Percentiles rank a stretch among this genome's conserved stretches.
phyloP scores from a whole-genome alignment of 495 filamentous ascomycete genomes.

The Penicillium pulvis region DNA sequence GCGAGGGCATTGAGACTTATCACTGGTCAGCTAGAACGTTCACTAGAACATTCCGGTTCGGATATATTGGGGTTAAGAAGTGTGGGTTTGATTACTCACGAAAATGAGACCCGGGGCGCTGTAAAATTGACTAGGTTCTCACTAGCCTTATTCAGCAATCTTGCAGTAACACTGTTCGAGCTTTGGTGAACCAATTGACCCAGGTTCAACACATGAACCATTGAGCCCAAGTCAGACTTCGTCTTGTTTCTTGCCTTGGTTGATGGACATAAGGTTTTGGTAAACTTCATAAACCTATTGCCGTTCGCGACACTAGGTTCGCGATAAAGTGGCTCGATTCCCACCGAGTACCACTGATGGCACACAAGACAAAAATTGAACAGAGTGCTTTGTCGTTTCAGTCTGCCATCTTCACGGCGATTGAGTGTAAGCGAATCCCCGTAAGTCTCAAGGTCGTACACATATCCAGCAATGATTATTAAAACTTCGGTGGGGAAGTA shows the following conservation, averaged over 20 bases:
- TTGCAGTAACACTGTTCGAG: constrained; percentile 63
- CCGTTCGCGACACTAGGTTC: constrained; percentile 50
- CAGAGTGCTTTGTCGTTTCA: constrained; percentile 45
- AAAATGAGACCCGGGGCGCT: constrained; percentile 66
- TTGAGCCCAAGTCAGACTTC: constrained; percentile 51
- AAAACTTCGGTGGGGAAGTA: constrained; percentile 57
- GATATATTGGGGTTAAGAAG: neutral
- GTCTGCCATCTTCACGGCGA: neutral
- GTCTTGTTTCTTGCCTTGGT: constrained; percentile 48
- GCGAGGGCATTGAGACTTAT: constrained; percentile 61
- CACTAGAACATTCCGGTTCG: neutral
- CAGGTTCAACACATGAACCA: constrained; percentile 62
- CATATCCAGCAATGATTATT: constrained; percentile 41
- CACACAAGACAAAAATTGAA: constrained; percentile 59
- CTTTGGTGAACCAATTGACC: constrained; percentile 64
- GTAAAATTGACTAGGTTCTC: constrained; percentile 59
- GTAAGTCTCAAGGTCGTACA: constrained; percentile 4
- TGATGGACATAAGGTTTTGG: constrained; percentile 63
- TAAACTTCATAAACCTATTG: constrained; percentile 59
- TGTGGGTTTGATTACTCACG: constrained; percentile 7
- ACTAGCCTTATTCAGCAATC: constrained; percentile 62
- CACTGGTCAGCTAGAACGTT: neutral
- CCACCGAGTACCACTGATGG: constrained; percentile 64
- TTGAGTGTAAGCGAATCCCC: neutral
- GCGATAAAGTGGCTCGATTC: constrained; percentile 58